Evolutionary conservation across 2,329 filamentous ascomycete genomes (phyloP).

Genomic region (Exophiala calicioides): DNA sequence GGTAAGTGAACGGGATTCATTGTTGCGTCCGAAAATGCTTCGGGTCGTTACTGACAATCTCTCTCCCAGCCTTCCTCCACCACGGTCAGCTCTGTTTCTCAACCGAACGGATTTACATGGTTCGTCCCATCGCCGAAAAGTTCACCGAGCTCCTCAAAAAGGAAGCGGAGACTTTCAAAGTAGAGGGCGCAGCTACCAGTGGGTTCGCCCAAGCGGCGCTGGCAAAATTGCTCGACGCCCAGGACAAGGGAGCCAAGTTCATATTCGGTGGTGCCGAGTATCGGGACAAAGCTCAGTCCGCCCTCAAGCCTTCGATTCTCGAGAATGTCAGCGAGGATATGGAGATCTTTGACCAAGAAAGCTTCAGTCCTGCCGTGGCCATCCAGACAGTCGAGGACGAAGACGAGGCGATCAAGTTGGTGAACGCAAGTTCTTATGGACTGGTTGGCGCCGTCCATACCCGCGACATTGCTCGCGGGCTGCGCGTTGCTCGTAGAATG

Average conservation of each 20-base stretch:
- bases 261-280: conserved; percentile 48
- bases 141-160: conserved; percentile 54
- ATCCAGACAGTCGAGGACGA: conserved; percentile 66
- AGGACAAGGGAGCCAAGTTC: conserved; percentile 48
- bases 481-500: conserved; percentile 61
- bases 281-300: conserved; percentile 37
- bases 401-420: conserved; percentile 44
- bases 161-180: neutral
- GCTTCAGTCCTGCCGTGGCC: conserved; percentile 73
- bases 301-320: conserved; percentile 66
- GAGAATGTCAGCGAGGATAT: conserved; percentile 67
- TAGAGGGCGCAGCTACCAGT: neutral
- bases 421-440: conserved; percentile 26
- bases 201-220: neutral
- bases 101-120: conserved; percentile 72
- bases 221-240: conserved; percentile 8
- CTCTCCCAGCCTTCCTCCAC: conserved; percentile 30
- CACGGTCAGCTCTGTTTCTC: conserved; percentile 82
- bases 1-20: too few species aligned
- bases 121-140: conserved; percentile 54
- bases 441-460: conserved; percentile 23
- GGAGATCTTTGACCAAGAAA: conserved; percentile 73
- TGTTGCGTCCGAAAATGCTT: neutral
- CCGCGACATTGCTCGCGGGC: conserved; percentile 38
- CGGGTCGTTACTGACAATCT: neutral